Conservation (phyloP, 2,329 filamentous ascomycete species). For the Fusarium sp. region DNA sequence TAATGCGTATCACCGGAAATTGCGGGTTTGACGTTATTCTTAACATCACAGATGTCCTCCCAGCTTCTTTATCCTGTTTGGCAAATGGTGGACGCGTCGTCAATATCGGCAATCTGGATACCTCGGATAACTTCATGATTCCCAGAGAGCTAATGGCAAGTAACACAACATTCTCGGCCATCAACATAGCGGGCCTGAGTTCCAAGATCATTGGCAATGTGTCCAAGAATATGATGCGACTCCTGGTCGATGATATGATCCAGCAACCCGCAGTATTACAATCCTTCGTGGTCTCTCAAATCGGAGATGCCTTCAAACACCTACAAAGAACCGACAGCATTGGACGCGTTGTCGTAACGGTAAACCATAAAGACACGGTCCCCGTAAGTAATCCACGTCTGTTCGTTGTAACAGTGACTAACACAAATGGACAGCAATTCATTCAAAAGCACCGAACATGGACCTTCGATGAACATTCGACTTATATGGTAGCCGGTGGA, state of each 20-base stretch:
- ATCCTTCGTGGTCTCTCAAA: accelerated
- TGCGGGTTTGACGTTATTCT: neutral
- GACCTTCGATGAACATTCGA: neutral
- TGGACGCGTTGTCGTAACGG: neutral
- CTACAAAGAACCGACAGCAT: neutral
- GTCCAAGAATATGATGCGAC: neutral
- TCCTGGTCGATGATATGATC: accelerated
- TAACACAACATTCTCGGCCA: neutral
- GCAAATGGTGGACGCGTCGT: accelerated
- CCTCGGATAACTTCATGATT: accelerated
- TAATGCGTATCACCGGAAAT: neutral
- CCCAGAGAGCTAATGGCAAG: neutral
- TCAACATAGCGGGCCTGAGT: neutral
- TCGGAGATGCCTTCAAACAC: neutral
- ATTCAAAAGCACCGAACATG: neutral
- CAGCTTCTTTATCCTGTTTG: neutral
- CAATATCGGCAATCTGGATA: accelerated
- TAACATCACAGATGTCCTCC: accelerated
- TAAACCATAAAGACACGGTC: neutral
- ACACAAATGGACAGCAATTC: neutral
- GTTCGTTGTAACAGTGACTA: accelerated
- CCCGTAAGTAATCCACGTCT: neutral
- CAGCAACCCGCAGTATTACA: accelerated
- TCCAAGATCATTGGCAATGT: neutral
- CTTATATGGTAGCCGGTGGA: slow-evolving; percentile 42